A percentile compares a stretch with the other conserved stretches of the same genome.
Conservation (phyloP, 306 rosid species). For the Rosa multiflora region DNA sequence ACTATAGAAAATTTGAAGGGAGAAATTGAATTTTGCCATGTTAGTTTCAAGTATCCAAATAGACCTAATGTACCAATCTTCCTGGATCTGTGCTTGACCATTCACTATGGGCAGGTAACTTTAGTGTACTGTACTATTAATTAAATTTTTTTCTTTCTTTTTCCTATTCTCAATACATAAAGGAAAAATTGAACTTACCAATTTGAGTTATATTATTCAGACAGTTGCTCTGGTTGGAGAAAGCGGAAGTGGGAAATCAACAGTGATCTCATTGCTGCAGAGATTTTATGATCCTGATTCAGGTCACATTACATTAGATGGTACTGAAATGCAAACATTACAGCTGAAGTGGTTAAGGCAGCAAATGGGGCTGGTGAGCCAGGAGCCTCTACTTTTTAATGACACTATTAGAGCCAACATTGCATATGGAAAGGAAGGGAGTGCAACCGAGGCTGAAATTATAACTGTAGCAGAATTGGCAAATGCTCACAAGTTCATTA, state of each 20-base stretch:
- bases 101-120: conserved; percentile 65
- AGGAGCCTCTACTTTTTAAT: conserved; percentile 69
- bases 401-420: conserved; percentile 75
- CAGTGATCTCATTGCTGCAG: conserved; percentile 67
- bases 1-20: conserved; percentile 54
- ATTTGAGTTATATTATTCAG: conserved; percentile 36
- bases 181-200: conserved; percentile 9
- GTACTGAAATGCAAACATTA: conserved; percentile 51
- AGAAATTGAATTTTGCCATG: conserved; percentile 55
- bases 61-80: conserved; percentile 62
- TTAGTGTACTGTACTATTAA: not conserved
- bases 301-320: conserved; percentile 65
- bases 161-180: not conserved
- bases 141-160: not conserved
- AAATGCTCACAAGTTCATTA: conserved; percentile 74
- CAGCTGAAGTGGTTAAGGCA: conserved; percentile 74
- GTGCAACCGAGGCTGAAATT: conserved; percentile 61
- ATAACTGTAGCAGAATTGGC: conserved; percentile 65
- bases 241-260: conserved; percentile 88
- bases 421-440: conserved; percentile 64
- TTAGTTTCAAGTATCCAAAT: conserved; percentile 66
- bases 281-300: conserved; percentile 72
- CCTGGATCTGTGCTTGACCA: conserved; percentile 56
- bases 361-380: conserved; percentile 81
- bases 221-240: conserved; percentile 85